These are phyloP conservation scores for Suillus bovinus DNA, from an alignment of 768 basidiomycete genomes.

Conservation along the genomic window DNA sequence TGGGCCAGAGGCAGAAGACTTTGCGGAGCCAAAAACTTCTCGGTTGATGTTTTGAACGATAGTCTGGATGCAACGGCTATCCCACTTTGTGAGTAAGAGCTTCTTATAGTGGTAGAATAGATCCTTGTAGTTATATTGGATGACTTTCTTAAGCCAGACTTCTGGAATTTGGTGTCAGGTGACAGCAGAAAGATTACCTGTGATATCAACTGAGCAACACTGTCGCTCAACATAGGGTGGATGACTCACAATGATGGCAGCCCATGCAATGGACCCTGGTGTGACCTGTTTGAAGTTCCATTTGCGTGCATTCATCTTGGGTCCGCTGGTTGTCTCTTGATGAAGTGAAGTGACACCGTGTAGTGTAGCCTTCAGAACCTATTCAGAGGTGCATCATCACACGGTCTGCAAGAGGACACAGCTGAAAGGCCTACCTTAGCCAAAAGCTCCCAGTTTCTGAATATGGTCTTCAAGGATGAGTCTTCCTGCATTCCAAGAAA, in stretches of 20 bases:
- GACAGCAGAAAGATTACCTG: constrained; percentile 6
- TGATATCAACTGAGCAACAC: background rate
- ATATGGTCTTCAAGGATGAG: background rate
- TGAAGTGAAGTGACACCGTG: background rate
- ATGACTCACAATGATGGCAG: constrained; percentile 3
- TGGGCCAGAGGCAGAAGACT: background rate
- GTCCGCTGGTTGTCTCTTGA: background rate
- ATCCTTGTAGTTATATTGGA: constrained; percentile 6
- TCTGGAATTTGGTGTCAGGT: background rate
- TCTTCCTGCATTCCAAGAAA: constrained; percentile 2
- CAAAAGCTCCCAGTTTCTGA: constrained; percentile 7
- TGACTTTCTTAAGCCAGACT: constrained; percentile 1
- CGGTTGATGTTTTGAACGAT: constrained; percentile 2
- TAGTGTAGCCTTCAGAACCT: constrained; percentile 1
- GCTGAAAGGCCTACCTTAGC: constrained; percentile 6
- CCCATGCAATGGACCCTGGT: constrained; percentile 6
- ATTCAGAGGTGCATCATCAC: background rate
- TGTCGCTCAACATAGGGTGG: background rate
- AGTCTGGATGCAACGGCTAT: background rate
- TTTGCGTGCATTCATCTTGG: background rate
- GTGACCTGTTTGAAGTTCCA: constrained; percentile 4
- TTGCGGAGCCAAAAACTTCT: background rate
- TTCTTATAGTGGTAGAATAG: constrained; percentile 6
- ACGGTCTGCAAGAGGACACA: background rate
- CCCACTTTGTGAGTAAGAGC: constrained; percentile 1